Evolutionary conservation across 2,329 filamentous ascomycete genomes (phyloP), one percentile per base, ranked within the genome.

Genomic region (Didymella arachidicola): DNA sequence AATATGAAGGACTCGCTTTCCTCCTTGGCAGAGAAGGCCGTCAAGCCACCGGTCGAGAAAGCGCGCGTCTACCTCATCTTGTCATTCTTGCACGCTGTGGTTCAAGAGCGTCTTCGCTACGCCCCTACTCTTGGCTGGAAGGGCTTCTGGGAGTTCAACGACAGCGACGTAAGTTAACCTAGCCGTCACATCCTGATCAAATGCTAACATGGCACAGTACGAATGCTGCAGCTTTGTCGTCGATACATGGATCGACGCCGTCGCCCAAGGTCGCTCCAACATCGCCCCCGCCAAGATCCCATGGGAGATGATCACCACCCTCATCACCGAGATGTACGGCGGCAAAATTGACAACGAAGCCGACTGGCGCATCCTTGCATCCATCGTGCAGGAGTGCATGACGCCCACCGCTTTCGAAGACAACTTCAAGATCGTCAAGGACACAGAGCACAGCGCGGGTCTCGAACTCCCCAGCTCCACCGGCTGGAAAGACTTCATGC

Each of bases 91-190:
- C 95, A 99, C 75, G 96, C 95, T 7, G 93, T 99, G 36, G 88
- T 97, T 11, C 95, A 99, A 77, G 95, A 99, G 78, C 86, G 96
- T 68, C 82, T 99, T 62, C 90, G 95, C 62, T 99, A 99, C 76
- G 93, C 94, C 25, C 96, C 95, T 0, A 94, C 86, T 57, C 82
- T 99, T 54, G 95, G 95, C 60, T 99, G 95, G 95, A 97, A 96
- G 82, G 92, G 93, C 53, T 97, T 97, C 84, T 99, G 96, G 95
- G 96, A 99, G 79, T 99, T 99, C 79, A 99, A 99, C 75, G 96
- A 99, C 78, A 96, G 93, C 69, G 95, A 99, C 79, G 92, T 96
- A 86, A 90, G 91, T 88, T 19, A 11, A 51, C 2, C 19, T 32
- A 6, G 26, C 39, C 1, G 18, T 7, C 6, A n/a, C 43, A 4